These are phyloP conservation scores for Colletotrichum costaricense DNA, from an alignment of 2,329 filamentous ascomycete species.

Conservation along the genomic window DNA sequence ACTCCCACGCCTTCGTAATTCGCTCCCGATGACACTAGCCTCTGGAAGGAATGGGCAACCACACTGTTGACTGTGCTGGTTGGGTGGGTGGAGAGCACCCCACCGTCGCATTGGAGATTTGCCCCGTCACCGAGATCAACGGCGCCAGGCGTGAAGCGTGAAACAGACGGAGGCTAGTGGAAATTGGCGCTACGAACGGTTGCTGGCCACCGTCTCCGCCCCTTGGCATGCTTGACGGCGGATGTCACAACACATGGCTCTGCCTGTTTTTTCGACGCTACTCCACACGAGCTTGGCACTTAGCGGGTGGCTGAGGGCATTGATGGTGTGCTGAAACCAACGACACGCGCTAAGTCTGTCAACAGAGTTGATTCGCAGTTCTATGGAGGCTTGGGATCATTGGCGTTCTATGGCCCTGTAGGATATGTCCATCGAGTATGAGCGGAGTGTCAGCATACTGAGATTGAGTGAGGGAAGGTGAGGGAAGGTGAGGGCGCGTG, in stretches of 20 bases:
- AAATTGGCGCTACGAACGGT: constrained; percentile 3
- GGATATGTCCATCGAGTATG: no score
- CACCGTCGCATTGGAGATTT: constrained; percentile 6
- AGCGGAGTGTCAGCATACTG: no score
- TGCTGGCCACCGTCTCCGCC: neutral
- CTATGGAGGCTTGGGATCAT: neutral
- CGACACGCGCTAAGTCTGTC: neutral
- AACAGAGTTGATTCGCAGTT: neutral
- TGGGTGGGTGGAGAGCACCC: constrained; percentile 17
- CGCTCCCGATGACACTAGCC: constrained; percentile 1
- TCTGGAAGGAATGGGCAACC: constrained; percentile 11
- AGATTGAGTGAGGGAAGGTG: no score
- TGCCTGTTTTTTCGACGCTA: neutral
- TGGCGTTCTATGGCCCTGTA: neutral
- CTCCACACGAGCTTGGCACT: constrained; percentile 4
- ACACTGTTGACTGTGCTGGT: neutral
- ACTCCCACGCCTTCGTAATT: neutral
- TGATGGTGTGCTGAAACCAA: constrained; percentile 22
- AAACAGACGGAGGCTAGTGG: constrained; percentile 9
- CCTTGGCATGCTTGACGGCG: constrained; percentile 23
- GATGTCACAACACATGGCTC: neutral
- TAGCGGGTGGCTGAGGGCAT: constrained; percentile 16
- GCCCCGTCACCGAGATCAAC: constrained; percentile 3
- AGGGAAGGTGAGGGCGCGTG: neutral
- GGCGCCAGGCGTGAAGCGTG: constrained; percentile 6